Conservation (phyloP, 1,284 basidiomycete genomes). For the Moniliophthora roreri region DNA sequence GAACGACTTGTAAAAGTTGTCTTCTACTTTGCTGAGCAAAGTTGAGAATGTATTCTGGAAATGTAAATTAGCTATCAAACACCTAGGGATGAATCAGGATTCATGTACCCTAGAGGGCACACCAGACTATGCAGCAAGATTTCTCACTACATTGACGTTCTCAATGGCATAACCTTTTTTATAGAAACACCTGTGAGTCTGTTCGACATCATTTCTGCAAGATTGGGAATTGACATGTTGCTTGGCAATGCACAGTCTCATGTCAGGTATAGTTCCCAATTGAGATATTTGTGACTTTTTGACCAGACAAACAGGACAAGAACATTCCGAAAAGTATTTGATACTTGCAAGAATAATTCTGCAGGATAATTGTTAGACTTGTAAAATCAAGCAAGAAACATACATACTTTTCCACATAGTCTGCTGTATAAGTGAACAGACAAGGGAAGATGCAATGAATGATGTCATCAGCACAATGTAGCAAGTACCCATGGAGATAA, state of each 20-base stretch:
- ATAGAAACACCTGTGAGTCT: neutral
- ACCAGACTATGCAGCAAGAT: no score
- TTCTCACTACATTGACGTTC: no score
- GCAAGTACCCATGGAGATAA: neutral
- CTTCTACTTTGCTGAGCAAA: no score
- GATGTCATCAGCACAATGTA: neutral
- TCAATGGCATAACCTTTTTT: neutral
- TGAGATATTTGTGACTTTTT: neutral
- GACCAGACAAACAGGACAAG: neutral
- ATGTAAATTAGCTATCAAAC: no score
- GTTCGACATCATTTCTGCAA: neutral
- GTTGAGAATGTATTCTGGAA: no score
- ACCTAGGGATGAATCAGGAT: no score
- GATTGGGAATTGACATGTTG: neutral
- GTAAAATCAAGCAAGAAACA: neutral
- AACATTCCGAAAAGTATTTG: neutral
- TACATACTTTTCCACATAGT: slow-evolving; percentile 2
- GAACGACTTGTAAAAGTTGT: no score
- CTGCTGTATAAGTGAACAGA: neutral
- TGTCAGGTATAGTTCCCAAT: neutral
- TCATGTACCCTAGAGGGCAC: no score
- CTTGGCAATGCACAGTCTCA: neutral
- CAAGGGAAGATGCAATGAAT: neutral
- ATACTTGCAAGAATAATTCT: neutral
- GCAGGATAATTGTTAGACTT: neutral